Evolutionary conservation across 352 stramenopile species (phyloP), one percentile per base, ranked within the genome.

Genomic region (Chrysophaeum taylorii): DNA sequence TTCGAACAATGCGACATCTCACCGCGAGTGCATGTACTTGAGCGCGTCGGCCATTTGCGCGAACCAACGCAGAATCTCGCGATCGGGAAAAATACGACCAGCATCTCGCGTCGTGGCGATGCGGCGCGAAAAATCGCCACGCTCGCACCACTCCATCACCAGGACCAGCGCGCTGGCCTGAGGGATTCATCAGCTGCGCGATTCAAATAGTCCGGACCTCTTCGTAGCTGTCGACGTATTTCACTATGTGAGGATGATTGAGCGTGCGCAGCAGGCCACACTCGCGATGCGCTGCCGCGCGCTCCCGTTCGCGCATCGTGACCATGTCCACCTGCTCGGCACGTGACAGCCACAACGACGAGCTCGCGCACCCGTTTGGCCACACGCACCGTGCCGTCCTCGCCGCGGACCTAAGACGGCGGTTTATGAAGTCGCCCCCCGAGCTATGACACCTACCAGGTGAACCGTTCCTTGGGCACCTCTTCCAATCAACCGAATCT

Each of bases 171-270:
- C 14, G 2, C 29, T 70, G 18, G 35, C n/a, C 7, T 69, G 57
- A 23, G 54, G n/a, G n/a, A n/a, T n/a, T n/a, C n/a, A n/a, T n/a
- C n/a, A n/a, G n/a, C n/a, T n/a, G n/a, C n/a, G n/a, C n/a, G n/a
- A n/a, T n/a, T n/a, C n/a, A n/a, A n/a, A n/a, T n/a, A n/a, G n/a
- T n/a, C n/a, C n/a, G n/a, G n/a, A n/a, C n/a, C n/a, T n/a, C 63
- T 9, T 83, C 74, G 33, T 87, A 67, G 7, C 76, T 61, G 21
- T 87, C 80, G 33, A 88, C 62, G 53, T 79, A 90, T 29, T 80
- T 79, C 1, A 89, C 74, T 64, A 90, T 83, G 64, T 91, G 89
- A 0, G 78, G 74, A 35, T 90, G 85, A 5, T 75, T 66, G 33
- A 92, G 74, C 25, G 52, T 63, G 27, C 33, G 5, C 27, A 63